phyloP scores from a whole-genome alignment of 805 yeast species.

The Hanseniaspora vineae region DNA sequence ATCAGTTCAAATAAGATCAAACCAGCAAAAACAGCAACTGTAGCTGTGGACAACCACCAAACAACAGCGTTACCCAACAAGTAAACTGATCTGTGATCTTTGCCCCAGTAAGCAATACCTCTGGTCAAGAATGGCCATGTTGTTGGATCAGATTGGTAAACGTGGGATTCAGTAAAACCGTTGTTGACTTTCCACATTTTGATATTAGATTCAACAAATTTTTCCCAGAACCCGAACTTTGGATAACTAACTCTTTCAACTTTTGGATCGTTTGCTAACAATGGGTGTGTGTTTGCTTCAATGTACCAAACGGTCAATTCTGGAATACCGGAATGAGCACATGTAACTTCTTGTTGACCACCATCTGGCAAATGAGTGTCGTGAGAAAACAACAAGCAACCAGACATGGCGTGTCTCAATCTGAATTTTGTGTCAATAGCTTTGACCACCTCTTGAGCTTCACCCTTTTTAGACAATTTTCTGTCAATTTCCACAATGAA shows the following conservation, averaged over 20 bases:
- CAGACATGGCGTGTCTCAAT: conserved; percentile 68
- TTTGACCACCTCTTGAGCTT: conserved; percentile 41
- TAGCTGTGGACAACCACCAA: conserved; percentile 60
- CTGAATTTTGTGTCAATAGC: conserved; percentile 63
- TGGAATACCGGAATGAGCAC: conserved; percentile 58
- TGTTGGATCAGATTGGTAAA: conserved; percentile 57
- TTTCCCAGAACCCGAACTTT: conserved; percentile 39
- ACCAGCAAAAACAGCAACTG: conserved; percentile 37
- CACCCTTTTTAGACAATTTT: conserved; percentile 34
- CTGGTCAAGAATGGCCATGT: conserved; percentile 65
- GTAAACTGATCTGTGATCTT: conserved; percentile 48
- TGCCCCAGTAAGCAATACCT: conserved; percentile 75
- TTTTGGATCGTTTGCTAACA: conserved; percentile 21
- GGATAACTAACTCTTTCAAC: conserved; percentile 43
- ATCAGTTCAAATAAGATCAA: conserved; percentile 32
- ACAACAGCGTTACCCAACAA: conserved; percentile 65
- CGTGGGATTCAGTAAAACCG: conserved; percentile 56
- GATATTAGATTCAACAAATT: conserved; percentile 51
- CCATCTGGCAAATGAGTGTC: conserved; percentile 65
- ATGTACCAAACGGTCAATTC: conserved; percentile 58
- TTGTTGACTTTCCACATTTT: conserved; percentile 70
- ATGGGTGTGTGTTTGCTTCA: conserved; percentile 50
- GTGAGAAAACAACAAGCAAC: conserved; percentile 66
- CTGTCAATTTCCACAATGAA: conserved; percentile 63
- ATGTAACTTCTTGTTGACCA: conserved; percentile 81